phyloP scores from a whole-genome alignment of 2,329 filamentous ascomycete species.

The Xylariaceae sp. region DNA sequence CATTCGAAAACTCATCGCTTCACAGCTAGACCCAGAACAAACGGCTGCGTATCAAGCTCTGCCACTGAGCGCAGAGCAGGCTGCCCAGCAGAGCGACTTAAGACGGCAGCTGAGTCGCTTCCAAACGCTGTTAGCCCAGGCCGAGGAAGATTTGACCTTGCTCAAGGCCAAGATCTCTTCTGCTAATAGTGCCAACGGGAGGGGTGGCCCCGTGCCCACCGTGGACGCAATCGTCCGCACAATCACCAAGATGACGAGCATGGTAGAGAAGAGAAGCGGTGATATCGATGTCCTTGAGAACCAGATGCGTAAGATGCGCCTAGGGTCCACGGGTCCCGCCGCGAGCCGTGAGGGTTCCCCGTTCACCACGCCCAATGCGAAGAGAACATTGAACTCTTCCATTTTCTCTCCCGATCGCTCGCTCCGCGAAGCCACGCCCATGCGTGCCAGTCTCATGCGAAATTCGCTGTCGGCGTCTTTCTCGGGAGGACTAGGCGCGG shows the following conservation, averaged over 20 bases:
- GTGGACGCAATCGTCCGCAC: conserved; percentile 90
- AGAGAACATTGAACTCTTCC: conserved; percentile 24
- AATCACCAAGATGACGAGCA: conserved; percentile 84
- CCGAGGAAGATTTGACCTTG: conserved; percentile 74
- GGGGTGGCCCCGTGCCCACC: conserved; percentile 56
- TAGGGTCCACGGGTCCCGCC: conserved; percentile 45
- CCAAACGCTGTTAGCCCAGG: conserved; percentile 68
- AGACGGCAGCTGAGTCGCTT: conserved; percentile 71
- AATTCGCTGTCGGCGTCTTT: conserved; percentile 42
- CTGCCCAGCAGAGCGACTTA: conserved; percentile 77
- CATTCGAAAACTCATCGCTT: conserved; percentile 69
- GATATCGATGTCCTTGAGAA: conserved; percentile 88
- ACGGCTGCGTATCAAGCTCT: conserved; percentile 61
- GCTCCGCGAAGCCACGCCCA: conserved; percentile 37
- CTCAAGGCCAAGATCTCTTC: conserved; percentile 73
- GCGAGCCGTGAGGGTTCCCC: conserved; percentile 42
- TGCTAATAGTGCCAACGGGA: conserved; percentile 47
- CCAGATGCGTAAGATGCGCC: conserved; percentile 70
- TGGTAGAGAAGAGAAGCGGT: conserved; percentile 86
- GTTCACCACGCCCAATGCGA: conserved; percentile 36
- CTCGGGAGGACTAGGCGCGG: conserved; percentile 28
- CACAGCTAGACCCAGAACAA: conserved; percentile 64
- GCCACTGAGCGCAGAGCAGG: conserved; percentile 79
- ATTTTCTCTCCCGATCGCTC: conserved; percentile 39
- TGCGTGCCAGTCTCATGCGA: conserved; percentile 37